Evolutionary conservation across 2,329 filamentous ascomycete species (phyloP), one percentile per base, ranked within the genome.

Genomic region (Pseudocercospora pini-densiflorae): DNA sequence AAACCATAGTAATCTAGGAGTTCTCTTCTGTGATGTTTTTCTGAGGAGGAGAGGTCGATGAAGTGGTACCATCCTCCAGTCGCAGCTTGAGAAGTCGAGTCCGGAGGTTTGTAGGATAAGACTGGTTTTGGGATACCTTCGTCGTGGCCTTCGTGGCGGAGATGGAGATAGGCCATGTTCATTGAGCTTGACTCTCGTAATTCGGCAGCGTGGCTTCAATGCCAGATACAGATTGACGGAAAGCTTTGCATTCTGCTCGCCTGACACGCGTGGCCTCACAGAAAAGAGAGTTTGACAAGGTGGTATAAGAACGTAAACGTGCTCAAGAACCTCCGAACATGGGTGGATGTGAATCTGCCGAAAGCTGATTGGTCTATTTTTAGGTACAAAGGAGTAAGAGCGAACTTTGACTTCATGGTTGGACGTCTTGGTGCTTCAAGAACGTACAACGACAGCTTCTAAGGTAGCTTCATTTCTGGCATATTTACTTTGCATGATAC

Each of bases 1-100:
- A 80, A 76, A 7, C 85, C 86, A 61, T 87, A 86, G 59, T 78
- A 77, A 71, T 88, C 83, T n/a, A 89, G 81, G 24, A 84, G 74
- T 24, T 82, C 77, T 36, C 86, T 81, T 40, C 87, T 81, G 27
- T 81, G 79, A 24, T 19, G 27, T 62, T 83, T 81, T 69, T 88
- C 83, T 27, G 81, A 78, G 14, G 82, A 76, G 12, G 81, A 79
- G 27, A 87, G 78, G n/a, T 79, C 79, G 43, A 85, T 75, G 68
- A 88, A 88, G 29, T 82, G 82, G 74, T 86, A 89, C 73, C 23
- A 55, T 16, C 27, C 51, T 8, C 51, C 51, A 55, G 6, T 54
- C 21, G 19, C 19, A 23, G 49, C 49, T 29, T 21, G 14, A 21
- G 49, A 2, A 24, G 24, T 27, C 24, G 24, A 27, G 24, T 29